Percentiles rank a stretch among this genome's conserved stretches.
phyloP scores from a whole-genome alignment of 2,329 filamentous ascomycete genomes.

The Thelonectria rubi region DNA sequence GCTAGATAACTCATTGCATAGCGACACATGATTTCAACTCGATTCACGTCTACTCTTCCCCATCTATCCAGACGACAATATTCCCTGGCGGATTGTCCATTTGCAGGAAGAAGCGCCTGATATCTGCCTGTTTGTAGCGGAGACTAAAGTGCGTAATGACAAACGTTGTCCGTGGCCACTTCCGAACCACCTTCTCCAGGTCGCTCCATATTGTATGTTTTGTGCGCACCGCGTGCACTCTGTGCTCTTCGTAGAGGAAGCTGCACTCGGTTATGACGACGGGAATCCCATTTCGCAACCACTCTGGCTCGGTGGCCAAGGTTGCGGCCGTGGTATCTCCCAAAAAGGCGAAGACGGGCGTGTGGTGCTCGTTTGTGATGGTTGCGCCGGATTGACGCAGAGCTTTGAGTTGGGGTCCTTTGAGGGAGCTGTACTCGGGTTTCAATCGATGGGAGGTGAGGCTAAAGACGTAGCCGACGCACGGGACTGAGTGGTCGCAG shows the following conservation, averaged over 20 bases:
- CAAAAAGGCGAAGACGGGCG: slow-evolving; percentile 57
- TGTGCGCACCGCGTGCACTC: slow-evolving; percentile 54
- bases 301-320: slow-evolving; percentile 51
- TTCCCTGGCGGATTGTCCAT: slow-evolving; percentile 52
- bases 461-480: slow-evolving; percentile 57
- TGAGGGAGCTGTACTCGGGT: slow-evolving; percentile 48
- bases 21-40: not conserved
- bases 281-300: slow-evolving; percentile 51
- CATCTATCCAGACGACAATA: slow-evolving; percentile 59
- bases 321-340: slow-evolving; percentile 56
- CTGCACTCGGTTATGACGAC: slow-evolving; percentile 62
- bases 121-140: slow-evolving; percentile 53
- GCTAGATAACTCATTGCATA: not conserved
- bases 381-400: slow-evolving; percentile 50
- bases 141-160: slow-evolving; percentile 59
- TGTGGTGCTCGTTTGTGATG: slow-evolving; percentile 51
- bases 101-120: slow-evolving; percentile 53
- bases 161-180: slow-evolving; percentile 55
- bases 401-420: slow-evolving; percentile 49
- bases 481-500: slow-evolving; percentile 59
- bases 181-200: slow-evolving; percentile 54
- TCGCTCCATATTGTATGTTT: slow-evolving; percentile 59
- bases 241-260: slow-evolving; percentile 55
- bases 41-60: slow-evolving; percentile 35
- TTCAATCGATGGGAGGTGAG: slow-evolving; percentile 51